Conservation (phyloP, 1,284 basidiomycete genomes). For the Singerocomus inundabilis region DNA sequence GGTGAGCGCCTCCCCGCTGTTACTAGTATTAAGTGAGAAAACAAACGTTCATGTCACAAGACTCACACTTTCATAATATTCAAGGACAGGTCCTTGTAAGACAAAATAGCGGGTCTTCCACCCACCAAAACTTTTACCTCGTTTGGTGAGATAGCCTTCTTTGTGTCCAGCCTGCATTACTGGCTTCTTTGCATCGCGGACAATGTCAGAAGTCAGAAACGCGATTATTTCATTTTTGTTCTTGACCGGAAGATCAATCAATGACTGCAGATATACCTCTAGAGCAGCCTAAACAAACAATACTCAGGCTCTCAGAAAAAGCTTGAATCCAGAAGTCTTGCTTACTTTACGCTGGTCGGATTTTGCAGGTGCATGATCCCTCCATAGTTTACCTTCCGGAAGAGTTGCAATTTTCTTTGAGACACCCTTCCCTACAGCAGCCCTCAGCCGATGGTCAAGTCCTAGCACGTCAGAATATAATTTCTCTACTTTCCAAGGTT, state of each 20-base stretch:
- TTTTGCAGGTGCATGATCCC: constrained; percentile 94
- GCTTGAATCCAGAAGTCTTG: constrained; percentile 5
- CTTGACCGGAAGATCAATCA: constrained; percentile 81
- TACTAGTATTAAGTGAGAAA: constrained; percentile 16
- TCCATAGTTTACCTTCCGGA: constrained; percentile 93
- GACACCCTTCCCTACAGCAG: constrained; percentile 65
- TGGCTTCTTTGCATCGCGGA: constrained; percentile 69
- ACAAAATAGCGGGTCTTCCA: constrained; percentile 97
- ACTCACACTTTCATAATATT: constrained; percentile 93
- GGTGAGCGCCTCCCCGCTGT: constrained; percentile 85
- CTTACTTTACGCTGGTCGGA: constrained; percentile 91
- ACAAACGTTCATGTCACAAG: constrained; percentile 3
- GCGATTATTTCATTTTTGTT: constrained; percentile 89
- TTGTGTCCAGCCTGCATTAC: constrained; percentile 83
- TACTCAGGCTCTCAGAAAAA: constrained; percentile 6
- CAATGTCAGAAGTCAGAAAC: constrained; percentile 89
- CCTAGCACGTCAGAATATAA: constrained; percentile 87
- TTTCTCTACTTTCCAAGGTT: constrained; percentile 91
- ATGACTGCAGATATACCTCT: constrained; percentile 85
- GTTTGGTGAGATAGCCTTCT: constrained; percentile 95
- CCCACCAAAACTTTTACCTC: constrained; percentile 94
- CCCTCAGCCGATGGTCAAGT: constrained; percentile 71
- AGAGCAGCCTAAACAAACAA: constrained; percentile 60
- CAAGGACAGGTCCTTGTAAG: constrained; percentile 80
- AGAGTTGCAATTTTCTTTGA: constrained; percentile 77